Percentiles rank a stretch among this genome's conserved stretches.
phyloP scores from a whole-genome alignment of 441 rosid species.

The Hura crepitans region DNA sequence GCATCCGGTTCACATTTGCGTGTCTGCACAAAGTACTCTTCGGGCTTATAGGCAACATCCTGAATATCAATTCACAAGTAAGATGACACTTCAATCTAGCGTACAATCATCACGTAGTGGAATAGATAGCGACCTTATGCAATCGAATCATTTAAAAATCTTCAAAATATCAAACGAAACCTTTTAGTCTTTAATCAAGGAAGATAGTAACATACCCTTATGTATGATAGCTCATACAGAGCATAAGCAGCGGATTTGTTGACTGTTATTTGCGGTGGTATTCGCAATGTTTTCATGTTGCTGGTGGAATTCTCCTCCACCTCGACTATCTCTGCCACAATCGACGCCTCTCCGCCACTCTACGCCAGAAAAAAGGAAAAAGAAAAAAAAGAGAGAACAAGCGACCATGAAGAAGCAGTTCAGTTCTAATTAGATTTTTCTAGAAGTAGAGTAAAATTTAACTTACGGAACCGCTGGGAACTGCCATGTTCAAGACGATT shows the following conservation, averaged over 20 bases:
- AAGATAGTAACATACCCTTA: slow-evolving; percentile 43
- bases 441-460: not conserved
- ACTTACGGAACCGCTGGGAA: slow-evolving; percentile 89
- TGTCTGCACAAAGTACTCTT: slow-evolving; percentile 66
- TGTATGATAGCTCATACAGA: slow-evolving; percentile 63
- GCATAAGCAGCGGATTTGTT: slow-evolving; percentile 80
- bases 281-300: slow-evolving; percentile 67
- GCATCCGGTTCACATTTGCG: slow-evolving; percentile 86
- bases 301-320: slow-evolving; percentile 83
- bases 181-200: no score
- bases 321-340: slow-evolving; percentile 87
- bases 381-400: not conserved
- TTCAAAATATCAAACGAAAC: not conserved
- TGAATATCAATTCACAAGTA: slow-evolving; percentile 15
- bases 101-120: not conserved
- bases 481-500: slow-evolving; percentile 75
- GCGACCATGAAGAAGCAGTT: not conserved
- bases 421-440: not conserved
- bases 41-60: slow-evolving; percentile 91
- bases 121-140: not conserved
- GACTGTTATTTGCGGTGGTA: slow-evolving; percentile 78
- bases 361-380: slow-evolving; percentile 15
- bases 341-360: slow-evolving; percentile 91
- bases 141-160: not conserved
- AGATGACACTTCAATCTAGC: not conserved